Evolutionary conservation across 2,329 filamentous ascomycete species (phyloP), one percentile per base, ranked within the genome.

Genomic region (Paraconiothyrium sp.): DNA sequence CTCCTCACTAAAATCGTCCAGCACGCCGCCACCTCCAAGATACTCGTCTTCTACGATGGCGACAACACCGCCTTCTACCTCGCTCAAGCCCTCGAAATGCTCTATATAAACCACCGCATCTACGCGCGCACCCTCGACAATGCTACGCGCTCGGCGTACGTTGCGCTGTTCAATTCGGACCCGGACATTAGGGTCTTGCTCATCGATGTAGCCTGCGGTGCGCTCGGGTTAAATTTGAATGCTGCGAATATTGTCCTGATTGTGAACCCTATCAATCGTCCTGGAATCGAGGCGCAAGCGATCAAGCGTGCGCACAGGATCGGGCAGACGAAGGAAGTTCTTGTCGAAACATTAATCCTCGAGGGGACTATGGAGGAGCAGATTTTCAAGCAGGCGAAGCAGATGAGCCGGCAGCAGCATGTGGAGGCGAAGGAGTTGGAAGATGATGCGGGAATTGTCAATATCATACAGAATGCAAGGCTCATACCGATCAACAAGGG

Each of bases 181-280:
- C 79, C 84, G 0, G 85, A 85, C 8, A 89, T 94, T 58, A 87
- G 92, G 6, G 92, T 97, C 0, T 81, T 97, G 2, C 84, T 97
- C 1, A 97, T 97, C 90, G 93, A 97, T 72, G 86, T 97, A n/a
- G 88, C 88, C 1, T 92, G 95, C 73, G 94, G 94, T 34, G 92
- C 94, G 0, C 92, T 94, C 63, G 94, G 94, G 0, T 84, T 98
- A 0, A 94, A 97, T 73, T 89, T 97, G 76, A 89, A 89, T 55
- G 89, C 88, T 11, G 94, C 94, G 1, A 95, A 91, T 4, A 84
- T 94, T 2, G 90, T 98, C 10, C 96, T 93, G 78, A 97, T 98
- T 65, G 86, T 97, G 58, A 94, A 91, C 65, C 94, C 94, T 0
- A 92, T 97, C 13, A 90, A 95, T 75, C 91, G 94, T 56, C 93